phyloP scores from a whole-genome alignment of 148 eudicot species.

The Cornus kousa region DNA sequence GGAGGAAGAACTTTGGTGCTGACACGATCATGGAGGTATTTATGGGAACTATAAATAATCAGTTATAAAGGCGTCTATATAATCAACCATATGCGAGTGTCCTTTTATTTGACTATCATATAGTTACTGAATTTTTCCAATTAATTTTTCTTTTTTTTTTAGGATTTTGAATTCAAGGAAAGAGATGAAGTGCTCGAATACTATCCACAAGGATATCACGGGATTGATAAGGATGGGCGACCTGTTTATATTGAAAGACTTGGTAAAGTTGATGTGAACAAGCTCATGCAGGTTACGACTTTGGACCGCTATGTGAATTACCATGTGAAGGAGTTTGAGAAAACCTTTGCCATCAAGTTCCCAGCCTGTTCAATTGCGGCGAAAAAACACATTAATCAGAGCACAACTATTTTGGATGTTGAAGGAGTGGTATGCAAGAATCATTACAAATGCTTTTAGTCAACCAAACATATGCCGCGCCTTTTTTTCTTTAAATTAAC shows the following conservation, averaged over 20 bases:
- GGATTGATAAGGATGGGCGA: slow-evolving; percentile 85
- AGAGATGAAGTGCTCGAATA: slow-evolving; percentile 62
- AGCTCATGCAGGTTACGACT: slow-evolving; percentile 80
- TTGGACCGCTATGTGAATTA: slow-evolving; percentile 73
- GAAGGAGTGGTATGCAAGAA: slow-evolving; percentile 78
- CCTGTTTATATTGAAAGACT: slow-evolving; percentile 82
- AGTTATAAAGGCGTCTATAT: background rate
- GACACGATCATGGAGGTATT: slow-evolving; percentile 87
- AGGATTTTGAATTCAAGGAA: slow-evolving; percentile 84
- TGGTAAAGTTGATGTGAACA: slow-evolving; percentile 72
- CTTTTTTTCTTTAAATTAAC: background rate
- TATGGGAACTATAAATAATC: background rate
- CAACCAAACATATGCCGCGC: background rate
- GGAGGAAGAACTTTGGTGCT: slow-evolving; percentile 85
- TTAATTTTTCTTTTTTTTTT: background rate
- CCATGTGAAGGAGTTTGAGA: slow-evolving; percentile 88
- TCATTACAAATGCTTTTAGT: background rate
- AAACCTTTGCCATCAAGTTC: slow-evolving; percentile 57
- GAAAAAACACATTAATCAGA: slow-evolving; percentile 76
- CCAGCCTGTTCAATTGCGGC: slow-evolving; percentile 91
- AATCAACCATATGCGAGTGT: background rate
- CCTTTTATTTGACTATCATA: background rate
- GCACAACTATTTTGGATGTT: slow-evolving; percentile 92
- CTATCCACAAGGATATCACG: slow-evolving; percentile 96
- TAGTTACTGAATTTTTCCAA: background rate